Percentiles rank a stretch among this genome's conserved stretches.
Conservation (phyloP, 2,329 filamentous ascomycete species). For the Myrmaecium sp. region DNA sequence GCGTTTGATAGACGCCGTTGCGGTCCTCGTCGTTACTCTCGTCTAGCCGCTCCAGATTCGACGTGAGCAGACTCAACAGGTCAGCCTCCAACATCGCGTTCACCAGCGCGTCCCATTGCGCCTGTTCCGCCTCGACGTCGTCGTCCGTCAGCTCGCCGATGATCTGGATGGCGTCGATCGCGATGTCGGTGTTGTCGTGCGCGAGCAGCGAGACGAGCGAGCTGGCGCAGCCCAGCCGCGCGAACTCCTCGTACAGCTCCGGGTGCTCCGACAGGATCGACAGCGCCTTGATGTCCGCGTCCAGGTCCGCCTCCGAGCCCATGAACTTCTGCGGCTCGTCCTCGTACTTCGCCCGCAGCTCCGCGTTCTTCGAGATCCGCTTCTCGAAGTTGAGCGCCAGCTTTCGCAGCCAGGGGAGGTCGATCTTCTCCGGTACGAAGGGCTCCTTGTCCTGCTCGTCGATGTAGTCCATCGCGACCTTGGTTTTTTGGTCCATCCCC, state of each 20-base stretch:
- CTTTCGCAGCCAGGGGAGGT: constrained; percentile 66
- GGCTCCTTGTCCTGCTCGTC: constrained; percentile 45
- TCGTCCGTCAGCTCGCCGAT: constrained; percentile 86
- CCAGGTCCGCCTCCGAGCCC: constrained; percentile 72
- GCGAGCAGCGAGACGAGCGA: constrained; percentile 69
- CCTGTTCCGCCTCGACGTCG: constrained; percentile 65
- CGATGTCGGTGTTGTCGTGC: constrained; percentile 94
- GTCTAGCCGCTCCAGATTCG: constrained; percentile 64
- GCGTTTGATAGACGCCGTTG: constrained; percentile 69
- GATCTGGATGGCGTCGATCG: constrained; percentile 79
- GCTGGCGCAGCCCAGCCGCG: constrained; percentile 51
- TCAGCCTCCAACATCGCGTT: constrained; percentile 45
- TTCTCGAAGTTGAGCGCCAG: constrained; percentile 74
- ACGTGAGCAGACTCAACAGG: constrained; percentile 54
- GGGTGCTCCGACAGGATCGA: constrained; percentile 79
- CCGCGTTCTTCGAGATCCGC: constrained; percentile 78
- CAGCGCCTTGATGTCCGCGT: constrained; percentile 71
- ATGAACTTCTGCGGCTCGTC: constrained; percentile 67
- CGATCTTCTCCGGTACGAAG: constrained; percentile 55
- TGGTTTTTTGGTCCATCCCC: constrained; percentile 67
- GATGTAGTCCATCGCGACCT: constrained; percentile 74
- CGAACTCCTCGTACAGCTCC: constrained; percentile 66
- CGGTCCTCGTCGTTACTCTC: constrained; percentile 59
- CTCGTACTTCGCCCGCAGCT: constrained; percentile 74
- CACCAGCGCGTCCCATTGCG: constrained; percentile 65